These are phyloP conservation scores for Danielia reshetovae DNA, from an alignment of 805 yeast species.

Conservation along the genomic window DNA sequence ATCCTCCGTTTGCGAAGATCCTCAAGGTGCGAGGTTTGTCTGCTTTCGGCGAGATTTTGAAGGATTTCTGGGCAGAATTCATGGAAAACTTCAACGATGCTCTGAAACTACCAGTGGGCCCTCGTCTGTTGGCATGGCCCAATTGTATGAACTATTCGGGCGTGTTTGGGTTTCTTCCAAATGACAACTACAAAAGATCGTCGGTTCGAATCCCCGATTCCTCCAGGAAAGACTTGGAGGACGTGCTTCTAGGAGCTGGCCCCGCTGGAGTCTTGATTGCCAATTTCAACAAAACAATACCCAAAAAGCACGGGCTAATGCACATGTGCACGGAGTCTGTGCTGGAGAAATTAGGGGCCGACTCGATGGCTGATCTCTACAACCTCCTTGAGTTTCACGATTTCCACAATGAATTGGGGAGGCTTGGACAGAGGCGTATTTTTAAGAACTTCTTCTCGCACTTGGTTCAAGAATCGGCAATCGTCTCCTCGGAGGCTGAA, in stretches of 20 bases:
- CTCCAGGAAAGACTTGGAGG: slow-evolving; percentile 18
- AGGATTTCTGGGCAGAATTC: slow-evolving; percentile 29
- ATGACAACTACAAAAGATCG: slow-evolving; percentile 25
- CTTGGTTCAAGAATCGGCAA: neutral
- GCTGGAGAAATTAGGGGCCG: slow-evolving; percentile 6
- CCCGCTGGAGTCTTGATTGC: slow-evolving; percentile 29
- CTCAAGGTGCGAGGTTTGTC: slow-evolving; percentile 14
- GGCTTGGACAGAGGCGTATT: slow-evolving; percentile 7
- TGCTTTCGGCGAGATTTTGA: slow-evolving; percentile 15
- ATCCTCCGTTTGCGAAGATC: slow-evolving; percentile 22
- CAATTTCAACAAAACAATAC: slow-evolving; percentile 20
- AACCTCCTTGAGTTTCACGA: slow-evolving; percentile 31
- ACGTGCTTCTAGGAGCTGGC: slow-evolving; percentile 6
- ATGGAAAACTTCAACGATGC: slow-evolving; percentile 22
- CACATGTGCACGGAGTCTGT: slow-evolving; percentile 6
- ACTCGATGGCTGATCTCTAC: slow-evolving; percentile 21
- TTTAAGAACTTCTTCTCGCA: neutral
- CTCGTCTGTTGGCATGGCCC: slow-evolving; percentile 29
- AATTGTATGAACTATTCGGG: slow-evolving; percentile 33
- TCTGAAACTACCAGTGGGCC: slow-evolving; percentile 16
- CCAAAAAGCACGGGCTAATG: slow-evolving; percentile 33
- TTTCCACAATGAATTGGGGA: slow-evolving; percentile 21
- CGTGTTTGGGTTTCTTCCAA: slow-evolving; percentile 28
- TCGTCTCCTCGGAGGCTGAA: neutral
- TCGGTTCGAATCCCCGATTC: slow-evolving; percentile 18